A percentile compares a stretch with the other conserved stretches of the same genome.
Conservation (phyloP, 345 rosid species). For the Aegle marmelos region DNA sequence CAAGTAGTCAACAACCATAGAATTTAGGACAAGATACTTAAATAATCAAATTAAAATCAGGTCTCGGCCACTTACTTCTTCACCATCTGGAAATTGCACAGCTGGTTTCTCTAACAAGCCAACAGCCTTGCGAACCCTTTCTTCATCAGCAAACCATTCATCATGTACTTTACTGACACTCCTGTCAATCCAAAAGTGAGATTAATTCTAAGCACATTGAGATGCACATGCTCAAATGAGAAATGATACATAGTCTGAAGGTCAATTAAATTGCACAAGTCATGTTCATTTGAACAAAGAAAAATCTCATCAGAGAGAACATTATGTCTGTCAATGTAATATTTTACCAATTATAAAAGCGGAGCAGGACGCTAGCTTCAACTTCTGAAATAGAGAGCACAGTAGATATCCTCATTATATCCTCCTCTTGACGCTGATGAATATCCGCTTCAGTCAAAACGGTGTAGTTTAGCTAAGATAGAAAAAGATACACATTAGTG, state of each 20-base stretch:
- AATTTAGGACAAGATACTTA: not conserved
- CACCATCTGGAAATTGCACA: constrained; percentile 35
- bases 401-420: constrained; percentile 48
- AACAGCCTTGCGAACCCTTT: constrained; percentile 61
- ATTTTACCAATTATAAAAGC: constrained; percentile 63
- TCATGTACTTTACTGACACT: constrained; percentile 76
- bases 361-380: constrained; percentile 56
- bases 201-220: constrained; percentile 3
- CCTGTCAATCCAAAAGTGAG: constrained; percentile 36
- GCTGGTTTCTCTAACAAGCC: constrained; percentile 62
- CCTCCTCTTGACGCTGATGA: constrained; percentile 63
- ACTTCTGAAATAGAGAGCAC: constrained; percentile 62
- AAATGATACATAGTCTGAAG: not conserved
- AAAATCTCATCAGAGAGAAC: not conserved
- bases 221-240: not conserved
- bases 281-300: not conserved
- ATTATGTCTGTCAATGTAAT: not conserved
- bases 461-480: constrained; percentile 54
- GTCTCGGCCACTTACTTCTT: constrained; percentile 39
- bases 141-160: constrained; percentile 93
- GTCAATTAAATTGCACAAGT: not conserved
- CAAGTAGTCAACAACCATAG: not conserved
- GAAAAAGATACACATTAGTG: constrained; percentile 7
- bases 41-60: not conserved
- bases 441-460: constrained; percentile 71